A percentile compares a stretch with the other conserved stretches of the same genome.
These are phyloP conservation scores for Cercospora brassicicola DNA, from an alignment of 2,329 filamentous ascomycete genomes.

Conservation along the genomic window DNA sequence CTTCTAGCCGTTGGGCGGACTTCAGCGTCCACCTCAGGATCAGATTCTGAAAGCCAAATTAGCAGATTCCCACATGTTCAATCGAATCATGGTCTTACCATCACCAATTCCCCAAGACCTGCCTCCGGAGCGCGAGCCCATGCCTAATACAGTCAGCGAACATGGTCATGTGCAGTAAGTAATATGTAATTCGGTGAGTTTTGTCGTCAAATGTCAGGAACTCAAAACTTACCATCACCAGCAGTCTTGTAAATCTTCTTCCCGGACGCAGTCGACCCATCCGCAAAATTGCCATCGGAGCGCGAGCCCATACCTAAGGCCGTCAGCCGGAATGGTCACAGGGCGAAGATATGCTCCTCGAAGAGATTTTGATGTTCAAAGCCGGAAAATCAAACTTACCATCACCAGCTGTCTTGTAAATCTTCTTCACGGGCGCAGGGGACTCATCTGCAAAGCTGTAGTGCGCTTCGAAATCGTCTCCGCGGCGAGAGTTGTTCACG, in stretches of 20 bases:
- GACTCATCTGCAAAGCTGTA: slow-evolving; percentile 71
- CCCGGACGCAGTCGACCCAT: slow-evolving; percentile 54
- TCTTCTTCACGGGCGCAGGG: slow-evolving; percentile 46
- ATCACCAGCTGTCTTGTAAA: slow-evolving; percentile 42
- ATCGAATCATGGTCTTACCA: slow-evolving; percentile 5
- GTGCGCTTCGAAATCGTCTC: slow-evolving; percentile 74
- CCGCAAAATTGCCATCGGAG: slow-evolving; percentile 57
- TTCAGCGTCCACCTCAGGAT: slow-evolving; percentile 38
- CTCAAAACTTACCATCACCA: slow-evolving; percentile 39
- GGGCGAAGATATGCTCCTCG: not conserved
- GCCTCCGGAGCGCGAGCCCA: slow-evolving; percentile 50
- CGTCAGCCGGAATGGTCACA: not conserved
- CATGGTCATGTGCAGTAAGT: not conserved
- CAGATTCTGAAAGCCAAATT: slow-evolving; percentile 42
- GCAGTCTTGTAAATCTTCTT: slow-evolving; percentile 43
- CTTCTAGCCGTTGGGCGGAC: slow-evolving; percentile 30
- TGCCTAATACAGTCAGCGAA: slow-evolving; percentile 42
- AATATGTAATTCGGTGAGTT: not conserved
- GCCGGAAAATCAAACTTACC: slow-evolving; percentile 32
- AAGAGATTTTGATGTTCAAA: not conserved
- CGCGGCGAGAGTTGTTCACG: slow-evolving; percentile 70
- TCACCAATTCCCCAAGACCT: slow-evolving; percentile 60
- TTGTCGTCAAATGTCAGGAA: not conserved
- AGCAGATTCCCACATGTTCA: not conserved
- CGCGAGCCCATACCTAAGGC: not conserved